Conservation (phyloP, 1,284 basidiomycete genomes). For the Lentinula novae-zelandiae region DNA sequence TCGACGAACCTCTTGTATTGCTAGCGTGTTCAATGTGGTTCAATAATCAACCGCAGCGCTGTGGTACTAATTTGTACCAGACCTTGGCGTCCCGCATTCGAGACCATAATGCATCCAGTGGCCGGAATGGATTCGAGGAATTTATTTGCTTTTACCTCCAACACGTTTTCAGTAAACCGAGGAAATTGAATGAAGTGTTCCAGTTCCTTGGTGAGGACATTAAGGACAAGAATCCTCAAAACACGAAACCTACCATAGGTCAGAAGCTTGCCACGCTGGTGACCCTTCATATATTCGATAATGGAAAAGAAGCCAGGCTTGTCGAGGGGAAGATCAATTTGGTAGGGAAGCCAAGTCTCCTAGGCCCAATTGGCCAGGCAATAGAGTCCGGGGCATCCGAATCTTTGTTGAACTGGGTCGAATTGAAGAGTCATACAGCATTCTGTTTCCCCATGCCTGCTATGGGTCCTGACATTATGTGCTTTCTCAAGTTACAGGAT, state of each 20-base stretch:
- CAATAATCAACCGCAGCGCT: background rate
- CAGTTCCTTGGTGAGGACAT: too few species aligned
- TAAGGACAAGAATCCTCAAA: too few species aligned
- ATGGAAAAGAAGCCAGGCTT: too few species aligned
- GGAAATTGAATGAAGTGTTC: background rate
- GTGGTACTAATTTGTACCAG: background rate
- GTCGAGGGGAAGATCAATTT: background rate
- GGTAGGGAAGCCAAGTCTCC: background rate
- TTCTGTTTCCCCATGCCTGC: background rate
- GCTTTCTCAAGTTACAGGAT: background rate
- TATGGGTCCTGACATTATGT: constrained; percentile 6
- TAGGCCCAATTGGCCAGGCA: background rate
- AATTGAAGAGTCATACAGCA: background rate
- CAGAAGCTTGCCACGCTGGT: background rate
- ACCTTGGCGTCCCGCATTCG: background rate
- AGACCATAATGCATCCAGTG: background rate
- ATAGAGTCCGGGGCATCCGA: background rate
- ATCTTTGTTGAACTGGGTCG: background rate
- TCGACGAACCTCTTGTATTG: background rate
- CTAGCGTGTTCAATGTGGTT: background rate
- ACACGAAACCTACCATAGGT: too few species aligned
- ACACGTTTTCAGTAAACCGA: background rate
- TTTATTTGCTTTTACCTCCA: constrained; percentile 1
- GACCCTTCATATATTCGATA: background rate
- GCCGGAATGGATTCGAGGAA: constrained; percentile 8